Base-by-base conservation (phyloP, 2,329 filamentous ascomycete species). In the Arthrobotrys iridis region DNA sequence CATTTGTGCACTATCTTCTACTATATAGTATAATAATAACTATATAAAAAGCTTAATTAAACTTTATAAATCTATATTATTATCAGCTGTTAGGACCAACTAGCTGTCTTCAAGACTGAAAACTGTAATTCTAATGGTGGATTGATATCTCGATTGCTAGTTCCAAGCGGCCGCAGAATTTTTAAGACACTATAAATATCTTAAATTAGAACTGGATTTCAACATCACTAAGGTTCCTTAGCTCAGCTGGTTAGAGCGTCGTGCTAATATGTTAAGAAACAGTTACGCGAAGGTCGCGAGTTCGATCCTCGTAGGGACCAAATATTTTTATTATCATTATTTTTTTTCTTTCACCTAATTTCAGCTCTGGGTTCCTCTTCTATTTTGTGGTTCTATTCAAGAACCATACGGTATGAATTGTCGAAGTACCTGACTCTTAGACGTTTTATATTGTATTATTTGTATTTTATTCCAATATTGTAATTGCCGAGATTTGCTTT, bases 281-380 rank as follows among this genome's bases (percentile, higher is more conserved):
- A n/a, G 45, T 48, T 48, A 55, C 48, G 48, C 48, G 1, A 55
- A 55, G 48, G 48, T 55, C 48, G 48, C 48, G 48, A 55, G 48
- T 55, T 55, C 48, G 48, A 55, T 24, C 48, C 48, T 52, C 46
- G 46, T 55, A 55, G 48, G 26, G 26, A 55, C 30, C 48, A 55
- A n/a, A 22, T 5, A 1, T 2, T 35, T 35, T 2, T 55, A 20
- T 55, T 55, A n/a, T n/a, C n/a, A n/a, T 45, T 45, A 20, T 45
- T 45, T 45, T 45, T 1, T 45, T 45, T n/a, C n/a, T 7, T 22
- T n/a, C n/a, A n/a, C n/a, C n/a, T 1, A 45, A 3, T 43, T 43
- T 43, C 10, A 43, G 15, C 3, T 20, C 40, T 3, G 40, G 5
- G 15, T 43, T 10, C n/a, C 40, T 4, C n/a, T n/a, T n/a, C n/a